Evolutionary conservation across 2,329 filamentous ascomycete species (phyloP).

Genomic region (Ophiocordyceps camponoti-saundersi): DNA sequence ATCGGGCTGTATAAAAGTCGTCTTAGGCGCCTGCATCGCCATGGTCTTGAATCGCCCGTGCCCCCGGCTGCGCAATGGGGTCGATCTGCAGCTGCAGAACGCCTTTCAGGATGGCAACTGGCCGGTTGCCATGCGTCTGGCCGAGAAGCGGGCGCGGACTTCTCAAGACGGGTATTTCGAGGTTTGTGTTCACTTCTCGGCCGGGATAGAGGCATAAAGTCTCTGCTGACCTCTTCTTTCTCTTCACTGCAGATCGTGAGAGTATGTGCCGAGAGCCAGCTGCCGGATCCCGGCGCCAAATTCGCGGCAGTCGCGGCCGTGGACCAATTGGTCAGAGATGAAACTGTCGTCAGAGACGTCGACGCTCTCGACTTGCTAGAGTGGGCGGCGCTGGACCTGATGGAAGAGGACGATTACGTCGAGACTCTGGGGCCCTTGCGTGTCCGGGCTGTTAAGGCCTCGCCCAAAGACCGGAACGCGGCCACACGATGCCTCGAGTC

Average conservation of each 20-base stretch:
- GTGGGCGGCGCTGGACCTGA: slow-evolving; percentile 28
- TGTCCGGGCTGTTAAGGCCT: slow-evolving; percentile 32
- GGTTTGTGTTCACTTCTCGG: slow-evolving; percentile 13
- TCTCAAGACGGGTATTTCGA: slow-evolving; percentile 39
- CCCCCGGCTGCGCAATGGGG: slow-evolving; percentile 27
- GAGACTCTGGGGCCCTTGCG: slow-evolving; percentile 32
- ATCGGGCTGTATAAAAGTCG: background rate
- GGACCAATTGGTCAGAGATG: slow-evolving; percentile 28
- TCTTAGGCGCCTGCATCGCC: background rate
- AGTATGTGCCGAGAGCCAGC: slow-evolving; percentile 31
- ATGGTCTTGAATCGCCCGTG: slow-evolving; percentile 15
- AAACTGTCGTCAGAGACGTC: slow-evolving; percentile 27
- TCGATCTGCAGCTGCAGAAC: slow-evolving; percentile 36
- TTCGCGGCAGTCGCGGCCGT: slow-evolving; percentile 25
- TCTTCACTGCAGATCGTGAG: slow-evolving; percentile 22
- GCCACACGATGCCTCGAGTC: slow-evolving; percentile 29
- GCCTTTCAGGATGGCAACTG: slow-evolving; percentile 39
- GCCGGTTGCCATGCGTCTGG: slow-evolving; percentile 30
- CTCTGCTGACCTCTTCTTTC: background rate
- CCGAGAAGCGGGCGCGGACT: slow-evolving; percentile 30
- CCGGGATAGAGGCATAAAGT: background rate
- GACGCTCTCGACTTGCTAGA: slow-evolving; percentile 37
- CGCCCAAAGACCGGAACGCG: slow-evolving; percentile 25
- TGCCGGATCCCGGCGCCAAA: slow-evolving; percentile 30
- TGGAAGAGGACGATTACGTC: slow-evolving; percentile 22